These are phyloP conservation scores for Mrakia hoshinonis DNA, from an alignment of 768 basidiomycete genomes.

Conservation along the genomic window DNA sequence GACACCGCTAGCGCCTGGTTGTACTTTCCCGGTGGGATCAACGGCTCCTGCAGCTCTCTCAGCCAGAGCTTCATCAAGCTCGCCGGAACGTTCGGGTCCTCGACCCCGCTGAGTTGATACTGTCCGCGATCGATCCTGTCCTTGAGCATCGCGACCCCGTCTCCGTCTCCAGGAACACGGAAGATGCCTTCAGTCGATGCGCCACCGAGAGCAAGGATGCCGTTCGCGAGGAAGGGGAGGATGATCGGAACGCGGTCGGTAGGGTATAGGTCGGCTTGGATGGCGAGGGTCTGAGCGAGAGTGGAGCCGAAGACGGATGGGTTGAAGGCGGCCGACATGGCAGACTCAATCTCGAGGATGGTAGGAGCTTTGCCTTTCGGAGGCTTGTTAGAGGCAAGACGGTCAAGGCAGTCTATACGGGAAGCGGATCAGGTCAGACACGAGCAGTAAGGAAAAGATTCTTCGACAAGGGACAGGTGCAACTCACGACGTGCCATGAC, in stretches of 20 bases:
- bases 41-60: slow-evolving; percentile 81
- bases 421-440: background rate
- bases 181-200: slow-evolving; percentile 82
- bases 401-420: slow-evolving; percentile 7
- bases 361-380: slow-evolving; percentile 62
- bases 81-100: slow-evolving; percentile 82
- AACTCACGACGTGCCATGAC: slow-evolving; percentile 62
- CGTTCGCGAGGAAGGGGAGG: slow-evolving; percentile 84
- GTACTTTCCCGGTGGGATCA: slow-evolving; percentile 81
- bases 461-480: background rate
- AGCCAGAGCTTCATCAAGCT: slow-evolving; percentile 89
- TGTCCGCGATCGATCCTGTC: slow-evolving; percentile 72
- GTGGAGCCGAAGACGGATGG: slow-evolving; percentile 91
- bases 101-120: slow-evolving; percentile 48
- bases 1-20: slow-evolving; percentile 69
- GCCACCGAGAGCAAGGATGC: slow-evolving; percentile 80
- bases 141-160: slow-evolving; percentile 78
- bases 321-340: slow-evolving; percentile 85
- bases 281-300: slow-evolving; percentile 67
- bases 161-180: slow-evolving; percentile 81
- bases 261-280: slow-evolving; percentile 80
- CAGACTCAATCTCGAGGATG: slow-evolving; percentile 79
- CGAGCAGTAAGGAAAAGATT: background rate
- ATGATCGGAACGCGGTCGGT: slow-evolving; percentile 80
- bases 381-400: slow-evolving; percentile 16